Evolutionary conservation across 176 grass and related monocot species (phyloP).

Genomic region (Chrysopogon serrulatus): DNA sequence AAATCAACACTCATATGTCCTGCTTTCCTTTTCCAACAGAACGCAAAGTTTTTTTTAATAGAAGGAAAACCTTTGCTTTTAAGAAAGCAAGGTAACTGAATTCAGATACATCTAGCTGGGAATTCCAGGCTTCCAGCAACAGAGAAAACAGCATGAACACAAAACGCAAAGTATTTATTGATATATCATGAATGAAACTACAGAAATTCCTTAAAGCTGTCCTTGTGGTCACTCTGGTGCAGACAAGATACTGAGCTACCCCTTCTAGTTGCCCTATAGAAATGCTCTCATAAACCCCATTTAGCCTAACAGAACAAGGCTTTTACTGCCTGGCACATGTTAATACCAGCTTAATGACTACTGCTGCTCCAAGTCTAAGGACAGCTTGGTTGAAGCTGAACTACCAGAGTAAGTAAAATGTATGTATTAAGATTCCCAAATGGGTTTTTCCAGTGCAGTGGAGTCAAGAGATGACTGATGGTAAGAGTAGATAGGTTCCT

Average conservation of each 20-base stretch:
- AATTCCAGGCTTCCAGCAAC: too few relatives aligned
- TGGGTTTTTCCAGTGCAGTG: slow-evolving; percentile 38
- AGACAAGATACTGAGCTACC: background rate
- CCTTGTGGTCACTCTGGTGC: background rate
- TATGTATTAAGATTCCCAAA: slow-evolving; percentile 42
- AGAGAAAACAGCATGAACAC: too few relatives aligned
- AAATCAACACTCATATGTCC: background rate
- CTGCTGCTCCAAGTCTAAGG: background rate
- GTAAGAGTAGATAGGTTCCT: slow-evolving; percentile 50
- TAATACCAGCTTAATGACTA: slow-evolving; percentile 12
- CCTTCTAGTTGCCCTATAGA: background rate
- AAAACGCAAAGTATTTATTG: slow-evolving; percentile 25
- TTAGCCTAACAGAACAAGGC: background rate
- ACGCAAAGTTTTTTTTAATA: slow-evolving; percentile 26
- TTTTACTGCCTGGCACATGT: slow-evolving; percentile 6
- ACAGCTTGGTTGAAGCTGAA: slow-evolving; percentile 23
- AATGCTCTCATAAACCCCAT: background rate
- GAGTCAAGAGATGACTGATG: slow-evolving; percentile 46
- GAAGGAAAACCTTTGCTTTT: too few relatives aligned
- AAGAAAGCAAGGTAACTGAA: too few relatives aligned
- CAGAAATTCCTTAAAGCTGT: background rate
- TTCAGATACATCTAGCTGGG: too few relatives aligned
- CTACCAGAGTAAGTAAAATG: slow-evolving; percentile 19
- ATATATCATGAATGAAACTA: slow-evolving; percentile 17
- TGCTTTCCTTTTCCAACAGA: background rate